Conservation (phyloP, 805 yeast species). For the Spathaspora girioi region DNA sequence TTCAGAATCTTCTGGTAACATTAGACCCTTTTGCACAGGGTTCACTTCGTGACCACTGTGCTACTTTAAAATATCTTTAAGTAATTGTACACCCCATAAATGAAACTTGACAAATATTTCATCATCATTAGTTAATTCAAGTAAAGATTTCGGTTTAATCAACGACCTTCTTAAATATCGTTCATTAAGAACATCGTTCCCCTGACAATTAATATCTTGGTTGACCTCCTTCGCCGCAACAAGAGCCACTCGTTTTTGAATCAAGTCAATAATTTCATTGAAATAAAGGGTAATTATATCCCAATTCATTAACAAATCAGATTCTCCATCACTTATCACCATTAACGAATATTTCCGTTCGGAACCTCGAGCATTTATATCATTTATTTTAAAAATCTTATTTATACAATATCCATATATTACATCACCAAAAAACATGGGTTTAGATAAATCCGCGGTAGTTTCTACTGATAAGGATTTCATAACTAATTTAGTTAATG, state of each 20-base stretch:
- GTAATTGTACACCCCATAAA: slow-evolving; percentile 56
- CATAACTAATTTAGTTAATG: slow-evolving; percentile 58
- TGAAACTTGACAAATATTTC: slow-evolving; percentile 56
- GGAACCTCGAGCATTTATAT: slow-evolving; percentile 67
- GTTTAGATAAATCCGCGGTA: slow-evolving; percentile 53
- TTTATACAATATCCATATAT: slow-evolving; percentile 57
- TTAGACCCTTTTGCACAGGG: no score
- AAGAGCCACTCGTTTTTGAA: slow-evolving; percentile 21
- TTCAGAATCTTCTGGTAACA: no score
- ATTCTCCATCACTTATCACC: slow-evolving; percentile 53
- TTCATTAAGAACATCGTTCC: slow-evolving; percentile 35
- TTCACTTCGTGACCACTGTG: not conserved
- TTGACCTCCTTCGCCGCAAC: not conserved
- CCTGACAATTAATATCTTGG: slow-evolving; percentile 14
- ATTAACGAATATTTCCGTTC: slow-evolving; percentile 65
- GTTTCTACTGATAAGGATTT: slow-evolving; percentile 67
- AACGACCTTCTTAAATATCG: slow-evolving; percentile 54
- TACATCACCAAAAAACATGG: slow-evolving; percentile 63
- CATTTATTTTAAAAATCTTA: slow-evolving; percentile 58
- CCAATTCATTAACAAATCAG: slow-evolving; percentile 54
- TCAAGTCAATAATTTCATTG: slow-evolving; percentile 23
- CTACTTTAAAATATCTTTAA: slow-evolving; percentile 26
- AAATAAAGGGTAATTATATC: slow-evolving; percentile 40
- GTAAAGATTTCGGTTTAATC: slow-evolving; percentile 53
- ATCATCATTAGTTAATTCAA: slow-evolving; percentile 52